Evolutionary conservation across 768 basidiomycete species (phyloP).

Genomic region (Coprinellus micaceus): DNA sequence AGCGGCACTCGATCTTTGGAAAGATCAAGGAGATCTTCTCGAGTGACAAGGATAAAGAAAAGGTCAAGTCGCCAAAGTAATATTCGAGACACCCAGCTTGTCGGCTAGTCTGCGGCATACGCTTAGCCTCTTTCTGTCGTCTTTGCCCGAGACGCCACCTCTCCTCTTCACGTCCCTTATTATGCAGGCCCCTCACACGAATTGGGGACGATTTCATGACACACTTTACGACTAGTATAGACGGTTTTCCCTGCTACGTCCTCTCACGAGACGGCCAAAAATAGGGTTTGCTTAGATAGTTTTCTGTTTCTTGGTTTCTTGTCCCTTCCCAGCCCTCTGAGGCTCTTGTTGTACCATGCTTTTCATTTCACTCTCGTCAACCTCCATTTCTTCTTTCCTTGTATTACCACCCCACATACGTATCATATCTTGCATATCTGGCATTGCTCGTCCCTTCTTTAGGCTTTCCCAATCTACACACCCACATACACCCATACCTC

Average conservation of each 20-base stretch:
- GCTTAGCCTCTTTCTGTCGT: background rate
- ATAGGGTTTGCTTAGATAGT: background rate
- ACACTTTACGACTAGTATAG: background rate
- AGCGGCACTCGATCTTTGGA: slow-evolving; percentile 49
- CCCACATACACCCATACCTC: background rate
- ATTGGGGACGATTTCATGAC: background rate
- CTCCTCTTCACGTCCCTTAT: background rate
- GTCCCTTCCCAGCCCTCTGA: background rate
- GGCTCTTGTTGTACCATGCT: background rate
- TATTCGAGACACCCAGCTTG: too few species aligned
- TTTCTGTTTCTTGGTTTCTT: background rate
- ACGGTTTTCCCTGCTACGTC: background rate
- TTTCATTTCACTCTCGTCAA: too few species aligned
- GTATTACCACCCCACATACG: background rate
- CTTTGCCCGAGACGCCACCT: background rate
- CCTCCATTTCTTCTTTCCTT: background rate
- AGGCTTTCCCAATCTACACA: too few species aligned
- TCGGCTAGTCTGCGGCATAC: too few species aligned
- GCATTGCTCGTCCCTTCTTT: background rate
- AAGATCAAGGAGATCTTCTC: slow-evolving; percentile 50
- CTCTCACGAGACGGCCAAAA: background rate
- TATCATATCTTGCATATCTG: background rate
- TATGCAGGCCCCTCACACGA: background rate
- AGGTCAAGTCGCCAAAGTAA: slow-evolving; percentile 23
- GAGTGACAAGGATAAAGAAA: slow-evolving; percentile 37